Base-by-base conservation (phyloP, 768 basidiomycete genomes). In the Leccinellum albellum region DNA sequence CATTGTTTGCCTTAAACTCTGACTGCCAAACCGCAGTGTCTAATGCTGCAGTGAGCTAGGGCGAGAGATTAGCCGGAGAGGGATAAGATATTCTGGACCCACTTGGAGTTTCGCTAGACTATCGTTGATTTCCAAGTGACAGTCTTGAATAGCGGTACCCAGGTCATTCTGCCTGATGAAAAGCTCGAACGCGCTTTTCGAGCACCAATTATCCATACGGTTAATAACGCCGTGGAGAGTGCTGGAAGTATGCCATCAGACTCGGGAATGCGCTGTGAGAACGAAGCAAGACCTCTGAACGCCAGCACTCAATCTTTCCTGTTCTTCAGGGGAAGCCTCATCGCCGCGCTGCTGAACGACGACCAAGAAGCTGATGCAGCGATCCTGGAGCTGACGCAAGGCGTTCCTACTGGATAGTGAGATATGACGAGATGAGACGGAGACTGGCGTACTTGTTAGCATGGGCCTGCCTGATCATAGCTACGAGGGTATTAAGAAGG, bases 71-170 rank as follows among this genome's bases (percentile, higher is more conserved):
- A 63, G 62, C 54, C 21, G 52, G 42, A 44, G 50, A 31, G 53
- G 28, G 37, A 31, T n/a, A 13, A 20, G 35, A 49, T 32, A 40
- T 29, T 35, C 15, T 29, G 37, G 28, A 51, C 54, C 47, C 46
- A 82, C 84, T 63, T 82, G 76, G 53, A 85, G 79, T 42, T 74
- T 74, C 9, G 65, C 67, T 44, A 84, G 58, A 54, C 80, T 81
- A 54, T 80, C 78, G 26, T 75, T 67, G 35, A 85, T 74, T 26
- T 72, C 68, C 50, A 61, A 53, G 51, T 84, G 78, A 60, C 79
- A 83, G 15, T 67, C 66, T 58, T 75, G 66, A 24, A 85, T 83
- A 44, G 76, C 77, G 24, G 62, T 59, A 17, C 72, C 65, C 35
- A 84, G 74, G 26, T 80, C 76, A 20, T 60, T 64, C 59, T 83